Conservation (phyloP, 768 basidiomycete species). For the Gymnopilus junonius region DNA sequence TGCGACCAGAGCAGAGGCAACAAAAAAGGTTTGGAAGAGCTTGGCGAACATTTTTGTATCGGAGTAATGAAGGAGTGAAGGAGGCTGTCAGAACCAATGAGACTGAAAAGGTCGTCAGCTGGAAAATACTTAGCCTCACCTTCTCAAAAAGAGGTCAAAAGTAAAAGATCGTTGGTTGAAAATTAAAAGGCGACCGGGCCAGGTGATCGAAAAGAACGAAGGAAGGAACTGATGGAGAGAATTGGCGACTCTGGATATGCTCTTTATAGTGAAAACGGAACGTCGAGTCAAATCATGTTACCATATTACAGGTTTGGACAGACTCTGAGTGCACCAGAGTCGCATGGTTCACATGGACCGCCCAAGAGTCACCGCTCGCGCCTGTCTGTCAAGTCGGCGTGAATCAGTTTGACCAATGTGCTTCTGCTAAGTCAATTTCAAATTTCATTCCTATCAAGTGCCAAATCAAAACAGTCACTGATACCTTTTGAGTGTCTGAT, state of each 20-base stretch:
- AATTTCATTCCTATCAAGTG: neutral
- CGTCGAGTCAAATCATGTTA: neutral
- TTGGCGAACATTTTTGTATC: slow-evolving; percentile 24
- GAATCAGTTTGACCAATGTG: neutral
- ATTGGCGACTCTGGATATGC: neutral
- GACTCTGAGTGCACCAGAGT: neutral
- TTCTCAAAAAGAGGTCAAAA: slow-evolving; percentile 16
- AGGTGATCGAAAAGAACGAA: slow-evolving; percentile 11
- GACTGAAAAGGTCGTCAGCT: neutral
- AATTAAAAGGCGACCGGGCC: slow-evolving; percentile 21
- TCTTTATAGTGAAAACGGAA: neutral
- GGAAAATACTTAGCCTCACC: neutral
- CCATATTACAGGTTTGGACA: neutral
- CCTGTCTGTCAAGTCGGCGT: slow-evolving; percentile 6
- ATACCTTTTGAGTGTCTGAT: neutral
- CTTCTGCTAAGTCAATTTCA: neutral
- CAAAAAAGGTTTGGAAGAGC: slow-evolving; percentile 19
- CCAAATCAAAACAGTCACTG: neutral
- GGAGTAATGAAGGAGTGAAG: slow-evolving; percentile 7
- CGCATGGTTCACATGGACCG: neutral
- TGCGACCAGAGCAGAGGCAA: slow-evolving; percentile 22
- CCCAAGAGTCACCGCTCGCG: slow-evolving; percentile 11
- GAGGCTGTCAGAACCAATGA: neutral
- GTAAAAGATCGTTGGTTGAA: slow-evolving; percentile 10
- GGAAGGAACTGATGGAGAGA: neutral